phyloP scores from a whole-genome alignment of 495 filamentous ascomycete species.

The Emericellopsis terricola region DNA sequence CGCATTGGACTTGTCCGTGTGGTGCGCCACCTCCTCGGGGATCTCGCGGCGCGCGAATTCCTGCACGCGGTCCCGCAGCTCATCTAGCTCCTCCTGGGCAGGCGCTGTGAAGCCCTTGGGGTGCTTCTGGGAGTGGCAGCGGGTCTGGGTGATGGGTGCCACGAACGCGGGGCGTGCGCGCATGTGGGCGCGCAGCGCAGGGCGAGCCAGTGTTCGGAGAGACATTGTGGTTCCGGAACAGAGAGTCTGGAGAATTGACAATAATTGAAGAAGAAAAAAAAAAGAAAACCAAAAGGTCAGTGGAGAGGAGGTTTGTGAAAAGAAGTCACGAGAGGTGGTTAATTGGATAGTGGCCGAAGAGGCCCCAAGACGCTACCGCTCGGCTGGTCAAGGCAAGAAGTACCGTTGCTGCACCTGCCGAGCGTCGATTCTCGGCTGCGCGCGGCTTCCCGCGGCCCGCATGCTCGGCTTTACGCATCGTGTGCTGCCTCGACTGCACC shows the following conservation, averaged over 20 bases:
- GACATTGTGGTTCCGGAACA: no score
- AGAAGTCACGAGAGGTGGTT: not conserved
- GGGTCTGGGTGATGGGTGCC: conserved; percentile 7
- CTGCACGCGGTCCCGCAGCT: conserved; percentile 78
- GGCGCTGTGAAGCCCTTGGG: conserved; percentile 69
- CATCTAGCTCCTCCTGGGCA: conserved; percentile 51
- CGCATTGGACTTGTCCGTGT: conserved; percentile 68
- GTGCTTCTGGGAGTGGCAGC: conserved; percentile 55
- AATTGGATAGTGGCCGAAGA: not conserved
- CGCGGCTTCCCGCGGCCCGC: conserved; percentile 18
- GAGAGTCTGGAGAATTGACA: not conserved
- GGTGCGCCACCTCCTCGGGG: conserved; percentile 61
- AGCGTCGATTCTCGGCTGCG: conserved; percentile 9
- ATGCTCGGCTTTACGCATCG: no score
- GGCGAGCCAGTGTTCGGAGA: conserved; percentile 15
- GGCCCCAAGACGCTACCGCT: no score
- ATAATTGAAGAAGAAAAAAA: not conserved
- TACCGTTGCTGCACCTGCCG: no score
- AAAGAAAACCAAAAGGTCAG: not conserved
- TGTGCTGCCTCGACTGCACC: no score
- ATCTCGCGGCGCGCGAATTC: conserved; percentile 84
- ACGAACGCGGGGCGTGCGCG: no score
- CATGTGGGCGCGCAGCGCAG: no score
- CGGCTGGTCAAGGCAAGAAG: no score
- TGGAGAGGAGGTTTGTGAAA: not conserved